Percentiles rank a stretch among this genome's conserved stretches.
phyloP scores from a whole-genome alignment of 179 eudicot genomes.

The Monotropa hypopitys region DNA sequence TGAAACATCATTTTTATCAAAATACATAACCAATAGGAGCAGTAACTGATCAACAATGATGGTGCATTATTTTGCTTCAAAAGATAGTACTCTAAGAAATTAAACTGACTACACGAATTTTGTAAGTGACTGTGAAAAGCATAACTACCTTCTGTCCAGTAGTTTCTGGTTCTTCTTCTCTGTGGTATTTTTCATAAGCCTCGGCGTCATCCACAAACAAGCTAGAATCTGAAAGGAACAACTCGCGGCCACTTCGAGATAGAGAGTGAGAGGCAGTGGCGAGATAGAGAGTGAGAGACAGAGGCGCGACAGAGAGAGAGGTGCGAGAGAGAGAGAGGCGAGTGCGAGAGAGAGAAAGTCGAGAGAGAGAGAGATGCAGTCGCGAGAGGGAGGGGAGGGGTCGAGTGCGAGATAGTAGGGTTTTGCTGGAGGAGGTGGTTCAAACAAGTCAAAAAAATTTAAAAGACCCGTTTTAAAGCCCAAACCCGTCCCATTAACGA shows the following conservation, averaged over 20 bases:
- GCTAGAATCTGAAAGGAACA: slow-evolving; percentile 84
- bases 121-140: background rate
- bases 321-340: no score
- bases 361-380: no score
- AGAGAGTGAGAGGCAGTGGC: no score
- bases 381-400: no score
- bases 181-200: slow-evolving; percentile 72
- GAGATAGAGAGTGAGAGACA: no score
- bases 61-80: background rate
- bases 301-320: no score
- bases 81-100: background rate
- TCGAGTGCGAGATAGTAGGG: no score
- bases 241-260: slow-evolving; percentile 99
- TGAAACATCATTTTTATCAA: background rate
- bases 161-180: slow-evolving; percentile 47
- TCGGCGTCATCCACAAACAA: slow-evolving; percentile 84
- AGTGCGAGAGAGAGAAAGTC: no score
- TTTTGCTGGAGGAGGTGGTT: no score
- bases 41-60: background rate
- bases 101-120: background rate
- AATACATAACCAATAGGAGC: background rate
- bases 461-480: no score
- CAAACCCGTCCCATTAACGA: no score
- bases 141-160: slow-evolving; percentile 39
- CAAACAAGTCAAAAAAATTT: no score